A percentile compares a stretch with the other conserved stretches of the same genome.
phyloP scores from a whole-genome alignment of 257 asterid species.

The Salvia rosmarinus region DNA sequence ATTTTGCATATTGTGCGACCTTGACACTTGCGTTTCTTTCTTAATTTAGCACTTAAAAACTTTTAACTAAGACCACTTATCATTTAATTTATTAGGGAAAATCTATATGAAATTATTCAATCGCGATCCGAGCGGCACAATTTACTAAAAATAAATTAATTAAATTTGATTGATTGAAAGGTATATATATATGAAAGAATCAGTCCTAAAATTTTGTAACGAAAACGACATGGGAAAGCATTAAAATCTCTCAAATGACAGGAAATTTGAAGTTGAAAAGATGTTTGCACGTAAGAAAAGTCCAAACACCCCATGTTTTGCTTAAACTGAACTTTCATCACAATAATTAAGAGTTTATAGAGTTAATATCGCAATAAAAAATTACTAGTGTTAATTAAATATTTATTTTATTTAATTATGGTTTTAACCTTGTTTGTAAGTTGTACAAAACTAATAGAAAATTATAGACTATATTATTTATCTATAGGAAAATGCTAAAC shows the following conservation, averaged over 20 bases:
- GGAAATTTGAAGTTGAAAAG: constrained; percentile 14
- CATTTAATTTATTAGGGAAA: neutral
- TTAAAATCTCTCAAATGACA: neutral
- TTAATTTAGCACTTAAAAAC: neutral
- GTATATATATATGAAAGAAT: neutral
- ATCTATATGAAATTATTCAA: neutral
- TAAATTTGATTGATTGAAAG: constrained; percentile 21
- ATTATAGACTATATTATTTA: too few species aligned
- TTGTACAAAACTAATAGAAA: neutral
- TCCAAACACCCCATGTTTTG: neutral
- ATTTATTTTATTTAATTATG: neutral
- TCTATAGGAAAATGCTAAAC: too few species aligned
- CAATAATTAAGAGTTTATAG: neutral
- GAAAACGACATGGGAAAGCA: constrained; percentile 22
- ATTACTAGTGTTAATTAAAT: neutral
- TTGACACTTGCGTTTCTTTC: too few species aligned
- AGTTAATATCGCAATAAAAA: neutral
- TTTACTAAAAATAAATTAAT: neutral
- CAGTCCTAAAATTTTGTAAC: neutral
- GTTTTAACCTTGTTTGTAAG: neutral
- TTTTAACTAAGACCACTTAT: neutral
- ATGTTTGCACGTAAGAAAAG: neutral
- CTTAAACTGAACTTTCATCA: neutral
- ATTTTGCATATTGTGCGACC: too few species aligned
- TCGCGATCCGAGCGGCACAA: neutral